Evolutionary conservation across 192 early-diverging fungal genomes (phyloP), one percentile per base, ranked within the genome.

Genomic region (Backusella australiensis): DNA sequence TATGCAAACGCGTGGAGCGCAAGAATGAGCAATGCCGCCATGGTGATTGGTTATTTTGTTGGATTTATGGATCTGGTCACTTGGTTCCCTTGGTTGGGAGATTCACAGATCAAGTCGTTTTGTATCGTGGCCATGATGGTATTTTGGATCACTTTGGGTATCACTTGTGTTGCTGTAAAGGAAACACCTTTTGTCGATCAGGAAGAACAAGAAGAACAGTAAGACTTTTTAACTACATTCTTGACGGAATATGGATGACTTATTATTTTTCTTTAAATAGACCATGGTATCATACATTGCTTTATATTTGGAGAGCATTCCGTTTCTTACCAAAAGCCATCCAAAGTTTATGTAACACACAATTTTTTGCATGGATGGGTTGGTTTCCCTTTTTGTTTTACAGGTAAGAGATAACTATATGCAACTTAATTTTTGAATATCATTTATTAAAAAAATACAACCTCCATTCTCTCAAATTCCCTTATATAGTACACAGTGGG

Each of bases 301-400:
- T 76, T 21, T 87, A 86, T 38, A 86, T 89, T 49, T 88, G 86
- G 87, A 82, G 76, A 74, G 88, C 91, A 3, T 78, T 96, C 52
- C 80, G 90, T 35, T 78, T 82, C 41, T 77, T 98, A 70, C 96
- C 97, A 1, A 63, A 11, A 11, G 87, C 92, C 6, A 87, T 97
- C 38, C 92, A 93, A 74, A 84, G 85, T 71, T 85, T 98, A 17
- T 97, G 94, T 80, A 92, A 93, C 70, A 89, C 94, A 21, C 97
- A 99, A 80, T 94, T 99, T 69, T 96, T 96, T 87, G 90, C 94
- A n/a, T 99, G 96, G 97, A 92, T 98, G 83, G 96, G 94, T 11
- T 96, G 96, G 94, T 99, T 99, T 76, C 96, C 96, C 6, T 97
- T 98, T 78, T 83, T 99, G 26, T 98, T 98, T 76, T 99, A 98